A percentile compares a stretch with the other conserved stretches of the same genome.
Conservation (phyloP, 2,329 filamentous ascomycete species). For the Paecilomyces sp. region DNA sequence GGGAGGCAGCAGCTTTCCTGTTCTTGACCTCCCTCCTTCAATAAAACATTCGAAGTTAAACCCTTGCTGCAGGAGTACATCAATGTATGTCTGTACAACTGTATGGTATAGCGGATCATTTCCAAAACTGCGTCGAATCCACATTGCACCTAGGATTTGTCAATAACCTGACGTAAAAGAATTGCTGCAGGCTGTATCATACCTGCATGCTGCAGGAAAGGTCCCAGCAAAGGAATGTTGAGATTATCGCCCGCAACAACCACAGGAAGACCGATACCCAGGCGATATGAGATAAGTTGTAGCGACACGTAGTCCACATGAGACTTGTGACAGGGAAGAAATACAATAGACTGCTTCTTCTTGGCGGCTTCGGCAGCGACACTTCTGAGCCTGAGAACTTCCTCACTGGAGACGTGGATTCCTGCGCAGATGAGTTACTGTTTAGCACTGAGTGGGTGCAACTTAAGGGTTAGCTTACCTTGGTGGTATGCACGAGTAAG, state of each 20-base stretch:
- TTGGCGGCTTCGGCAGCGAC: slow-evolving; percentile 76
- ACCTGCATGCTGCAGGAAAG: slow-evolving; percentile 87
- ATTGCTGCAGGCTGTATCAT: slow-evolving; percentile 13
- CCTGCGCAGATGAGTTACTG: slow-evolving; percentile 28
- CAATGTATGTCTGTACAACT: slow-evolving; percentile 93
- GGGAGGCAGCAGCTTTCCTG: slow-evolving; percentile 84
- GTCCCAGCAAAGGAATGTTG: slow-evolving; percentile 84
- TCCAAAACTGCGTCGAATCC: slow-evolving; percentile 86
- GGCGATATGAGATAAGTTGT: slow-evolving; percentile 89
- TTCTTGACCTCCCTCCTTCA: slow-evolving; percentile 86
- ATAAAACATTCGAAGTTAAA: slow-evolving; percentile 98
- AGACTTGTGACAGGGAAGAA: slow-evolving; percentile 87
- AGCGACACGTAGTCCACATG: slow-evolving; percentile 95
- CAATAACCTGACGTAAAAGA: slow-evolving; percentile 5
- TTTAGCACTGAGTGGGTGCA: background rate
- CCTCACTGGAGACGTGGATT: slow-evolving; percentile 92
- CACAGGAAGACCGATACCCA: slow-evolving; percentile 81
- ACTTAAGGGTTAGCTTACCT: slow-evolving; percentile 41
- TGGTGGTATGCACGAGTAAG: slow-evolving; percentile 92
- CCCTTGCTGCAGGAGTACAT: slow-evolving; percentile 80
- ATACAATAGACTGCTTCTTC: slow-evolving; percentile 93
- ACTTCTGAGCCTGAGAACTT: slow-evolving; percentile 72
- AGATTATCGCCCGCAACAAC: slow-evolving; percentile 95
- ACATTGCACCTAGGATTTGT: slow-evolving; percentile 65
- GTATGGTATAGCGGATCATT: slow-evolving; percentile 86